Conservation (phyloP, 768 basidiomycete species). For the Aureoboletus auriporus region DNA sequence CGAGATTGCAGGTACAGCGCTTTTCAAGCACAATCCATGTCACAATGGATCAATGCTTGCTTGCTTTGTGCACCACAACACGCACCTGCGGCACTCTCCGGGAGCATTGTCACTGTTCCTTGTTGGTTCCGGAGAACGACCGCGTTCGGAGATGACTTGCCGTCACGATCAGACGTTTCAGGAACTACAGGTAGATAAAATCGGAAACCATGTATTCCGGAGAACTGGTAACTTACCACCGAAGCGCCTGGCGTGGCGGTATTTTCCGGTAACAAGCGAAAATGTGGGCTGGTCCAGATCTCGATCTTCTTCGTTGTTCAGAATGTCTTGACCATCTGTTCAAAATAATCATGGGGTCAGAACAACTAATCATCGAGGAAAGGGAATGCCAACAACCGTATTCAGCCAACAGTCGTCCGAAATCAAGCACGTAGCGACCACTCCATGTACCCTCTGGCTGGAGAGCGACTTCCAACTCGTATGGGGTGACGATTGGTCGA, state of each 20-base stretch:
- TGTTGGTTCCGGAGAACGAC: slow-evolving; percentile 65
- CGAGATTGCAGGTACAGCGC: slow-evolving; percentile 67
- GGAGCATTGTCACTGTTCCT: slow-evolving; percentile 46
- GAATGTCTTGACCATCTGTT: slow-evolving; percentile 4
- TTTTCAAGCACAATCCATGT: slow-evolving; percentile 31
- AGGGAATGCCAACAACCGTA: slow-evolving; percentile 14
- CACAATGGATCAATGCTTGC: slow-evolving; percentile 1
- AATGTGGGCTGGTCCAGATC: slow-evolving; percentile 77
- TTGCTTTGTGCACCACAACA: slow-evolving; percentile 27
- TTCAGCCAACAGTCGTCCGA: slow-evolving; percentile 53
- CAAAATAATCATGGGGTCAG: background rate
- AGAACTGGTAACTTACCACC: slow-evolving; percentile 31
- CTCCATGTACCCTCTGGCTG: slow-evolving; percentile 68
- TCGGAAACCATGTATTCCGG: slow-evolving; percentile 1
- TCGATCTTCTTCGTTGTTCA: slow-evolving; percentile 34
- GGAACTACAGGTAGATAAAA: slow-evolving; percentile 1
- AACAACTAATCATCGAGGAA: background rate
- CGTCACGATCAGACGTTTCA: slow-evolving; percentile 13
- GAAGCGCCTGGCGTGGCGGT: slow-evolving; percentile 72
- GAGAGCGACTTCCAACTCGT: slow-evolving; percentile 81
- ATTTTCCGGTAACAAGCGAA: slow-evolving; percentile 83
- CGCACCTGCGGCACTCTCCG: slow-evolving; percentile 67
- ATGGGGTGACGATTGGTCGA: slow-evolving; percentile 90
- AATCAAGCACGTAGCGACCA: slow-evolving; percentile 76
- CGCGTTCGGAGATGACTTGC: slow-evolving; percentile 32